Evolutionary conservation across 164 flowering plant species (phyloP), one percentile per base, ranked within the genome.

Genomic region (Vitis cinerea): DNA sequence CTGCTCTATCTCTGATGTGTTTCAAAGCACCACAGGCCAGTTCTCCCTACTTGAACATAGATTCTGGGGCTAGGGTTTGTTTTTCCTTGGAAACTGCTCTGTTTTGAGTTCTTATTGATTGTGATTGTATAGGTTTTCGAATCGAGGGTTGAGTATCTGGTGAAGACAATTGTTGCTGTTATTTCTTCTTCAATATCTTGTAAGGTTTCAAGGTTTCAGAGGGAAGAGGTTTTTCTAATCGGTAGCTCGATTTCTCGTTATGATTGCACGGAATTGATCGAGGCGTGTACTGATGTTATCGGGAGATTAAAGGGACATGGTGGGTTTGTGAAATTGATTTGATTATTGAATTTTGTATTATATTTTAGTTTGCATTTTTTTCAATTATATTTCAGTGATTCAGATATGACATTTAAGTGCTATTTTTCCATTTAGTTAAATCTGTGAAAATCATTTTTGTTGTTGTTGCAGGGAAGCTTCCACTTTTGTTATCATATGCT

Each of bases 1-100:
- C 93, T 11, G 91, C 89, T 5, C 84, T 92, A 10, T 88, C 95
- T 15, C 80, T 85, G 68, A 78, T 90, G 87, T 78, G 91, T 81
- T 87, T 86, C 87, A 82, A 76, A 44, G 81, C 88, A 15, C 86
- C 95, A 1, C 84, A 85, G 81, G 90, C 85, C 50, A 16, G 71
- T 70, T 8, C 19, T 62, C 19, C 56, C 29, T 27, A 19, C 19
- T 51, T 49, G 29, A 53, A 7, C 63, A 8, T 23, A 23, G 7
- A 3, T 63, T 64, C 27, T 37, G 14, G 11, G 1, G 11, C 57
- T 64, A 27, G 13, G 16, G 13, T 29, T 44, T 66, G 14, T 58
- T 12, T 50, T 48, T 65, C 10, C 10, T n/a, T 64, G 16, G 68
- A n/a, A 10, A 31, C n/a, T 58, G 10, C 51, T 67, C 49, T 50